These are phyloP conservation scores for Bathelium albidoporum DNA, from an alignment of 495 filamentous ascomycete genomes.

Conservation along the genomic window DNA sequence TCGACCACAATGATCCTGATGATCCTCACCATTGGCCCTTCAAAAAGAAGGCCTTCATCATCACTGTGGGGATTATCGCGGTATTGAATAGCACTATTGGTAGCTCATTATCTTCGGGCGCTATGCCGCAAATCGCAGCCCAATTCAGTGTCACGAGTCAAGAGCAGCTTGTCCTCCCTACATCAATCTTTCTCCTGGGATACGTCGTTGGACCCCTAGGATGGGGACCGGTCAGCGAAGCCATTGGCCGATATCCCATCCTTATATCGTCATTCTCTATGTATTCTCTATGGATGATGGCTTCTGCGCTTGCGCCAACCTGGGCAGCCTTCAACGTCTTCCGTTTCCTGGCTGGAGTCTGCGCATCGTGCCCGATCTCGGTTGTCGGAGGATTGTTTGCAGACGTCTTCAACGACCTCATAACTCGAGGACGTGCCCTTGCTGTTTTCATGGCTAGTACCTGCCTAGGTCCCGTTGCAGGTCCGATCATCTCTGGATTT, in stretches of 20 bases:
- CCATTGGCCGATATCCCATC: slow-evolving; percentile 54
- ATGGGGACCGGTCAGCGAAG: slow-evolving; percentile 62
- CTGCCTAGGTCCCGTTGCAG: slow-evolving; percentile 30
- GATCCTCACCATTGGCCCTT: slow-evolving; percentile 31
- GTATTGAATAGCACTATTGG: slow-evolving; percentile 70
- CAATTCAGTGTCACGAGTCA: slow-evolving; percentile 50
- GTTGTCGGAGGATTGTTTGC: slow-evolving; percentile 65
- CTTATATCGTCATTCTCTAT: slow-evolving; percentile 50
- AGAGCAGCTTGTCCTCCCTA: slow-evolving; percentile 55
- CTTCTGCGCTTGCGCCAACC: slow-evolving; percentile 56
- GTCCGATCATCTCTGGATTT: slow-evolving; percentile 32
- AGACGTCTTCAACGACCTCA: slow-evolving; percentile 54
- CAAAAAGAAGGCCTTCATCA: slow-evolving; percentile 46
- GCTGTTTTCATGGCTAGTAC: slow-evolving; percentile 59
- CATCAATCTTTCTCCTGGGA: slow-evolving; percentile 63
- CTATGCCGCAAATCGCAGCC: slow-evolving; percentile 44
- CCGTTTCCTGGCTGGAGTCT: slow-evolving; percentile 53
- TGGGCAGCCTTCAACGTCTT: slow-evolving; percentile 60
- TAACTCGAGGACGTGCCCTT: slow-evolving; percentile 57
- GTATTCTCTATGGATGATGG: slow-evolving; percentile 59
- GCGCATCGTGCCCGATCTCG: slow-evolving; percentile 56
- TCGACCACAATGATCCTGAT: slow-evolving; percentile 21
- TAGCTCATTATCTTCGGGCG: slow-evolving; percentile 55
- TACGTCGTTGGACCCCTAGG: slow-evolving; percentile 56
- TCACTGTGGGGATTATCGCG: slow-evolving; percentile 47